These are phyloP conservation scores for Amanita subjunquillea DNA, from an alignment of 768 basidiomycete species.

Conservation along the genomic window DNA sequence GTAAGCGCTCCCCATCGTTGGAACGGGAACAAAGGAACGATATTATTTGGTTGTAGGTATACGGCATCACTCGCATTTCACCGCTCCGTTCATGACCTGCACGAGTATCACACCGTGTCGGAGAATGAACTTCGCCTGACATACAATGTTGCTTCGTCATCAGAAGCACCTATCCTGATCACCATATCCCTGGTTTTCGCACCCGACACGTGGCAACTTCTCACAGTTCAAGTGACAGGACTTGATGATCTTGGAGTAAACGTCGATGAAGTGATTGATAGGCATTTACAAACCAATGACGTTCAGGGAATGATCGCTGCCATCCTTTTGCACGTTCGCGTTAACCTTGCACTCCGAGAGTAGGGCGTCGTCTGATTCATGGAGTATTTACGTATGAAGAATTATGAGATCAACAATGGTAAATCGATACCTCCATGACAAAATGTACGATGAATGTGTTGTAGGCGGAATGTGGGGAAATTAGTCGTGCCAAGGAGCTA, in stretches of 20 bases:
- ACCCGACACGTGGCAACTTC: constrained; percentile 58
- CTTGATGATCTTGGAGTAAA: constrained; percentile 43
- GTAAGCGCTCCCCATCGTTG: constrained; percentile 25
- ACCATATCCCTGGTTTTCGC: constrained; percentile 55
- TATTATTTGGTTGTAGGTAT: constrained; percentile 39
- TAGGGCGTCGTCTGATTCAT: background rate
- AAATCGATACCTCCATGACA: too few relatives aligned
- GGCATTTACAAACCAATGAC: constrained; percentile 55
- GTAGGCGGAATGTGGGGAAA: too few relatives aligned
- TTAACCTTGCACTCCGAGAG: background rate
- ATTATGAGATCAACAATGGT: too few relatives aligned
- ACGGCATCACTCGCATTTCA: constrained; percentile 60
- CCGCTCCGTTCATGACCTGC: constrained; percentile 47
- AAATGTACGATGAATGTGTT: background rate
- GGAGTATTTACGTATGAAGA: too few relatives aligned
- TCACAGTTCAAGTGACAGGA: constrained; percentile 45
- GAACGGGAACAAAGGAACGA: background rate
- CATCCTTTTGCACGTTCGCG: constrained; percentile 38
- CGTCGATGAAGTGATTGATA: constrained; percentile 47
- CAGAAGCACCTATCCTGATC: constrained; percentile 23
- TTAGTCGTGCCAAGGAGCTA: too few relatives aligned
- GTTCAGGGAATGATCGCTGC: constrained; percentile 54
- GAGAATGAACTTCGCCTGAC: constrained; percentile 72
- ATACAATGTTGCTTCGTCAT: constrained; percentile 36
- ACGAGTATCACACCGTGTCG: constrained; percentile 46